Conservation (phyloP, 2,329 filamentous ascomycete species). For the Chaetomium sp. region DNA sequence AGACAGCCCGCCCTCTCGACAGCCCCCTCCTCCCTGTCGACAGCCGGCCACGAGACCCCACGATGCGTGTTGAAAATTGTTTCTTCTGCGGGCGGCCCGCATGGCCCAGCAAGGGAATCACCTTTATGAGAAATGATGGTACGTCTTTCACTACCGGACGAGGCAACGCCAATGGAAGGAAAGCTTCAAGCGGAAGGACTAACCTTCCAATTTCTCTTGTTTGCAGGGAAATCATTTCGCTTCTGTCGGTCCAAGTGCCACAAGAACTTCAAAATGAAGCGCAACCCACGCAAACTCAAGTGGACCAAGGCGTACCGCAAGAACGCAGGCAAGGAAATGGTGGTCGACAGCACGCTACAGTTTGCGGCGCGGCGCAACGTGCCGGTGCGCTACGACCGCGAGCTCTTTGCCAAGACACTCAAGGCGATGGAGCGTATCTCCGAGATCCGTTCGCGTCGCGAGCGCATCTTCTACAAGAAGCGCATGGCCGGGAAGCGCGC, state of each 20-base stretch:
- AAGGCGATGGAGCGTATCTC: constrained; percentile 85
- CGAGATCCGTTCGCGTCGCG: constrained; percentile 76
- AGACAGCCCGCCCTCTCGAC: constrained; percentile 6
- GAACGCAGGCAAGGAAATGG: constrained; percentile 78
- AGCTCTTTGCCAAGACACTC: constrained; percentile 79
- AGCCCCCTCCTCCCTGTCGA: constrained; percentile 1
- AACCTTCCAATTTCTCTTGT: no score
- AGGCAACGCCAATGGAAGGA: background rate
- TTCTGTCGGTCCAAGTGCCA: constrained; percentile 57
- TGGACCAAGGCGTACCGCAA: constrained; percentile 95
- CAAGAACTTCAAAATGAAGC: constrained; percentile 91
- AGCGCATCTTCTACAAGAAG: constrained; percentile 89
- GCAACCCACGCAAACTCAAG: constrained; percentile 91
- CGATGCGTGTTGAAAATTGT: constrained; percentile 25
- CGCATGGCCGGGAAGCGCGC: constrained; percentile 88
- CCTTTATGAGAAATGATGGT: constrained; percentile 45
- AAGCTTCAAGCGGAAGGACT: background rate
- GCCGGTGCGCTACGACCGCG: constrained; percentile 91
- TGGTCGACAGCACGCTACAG: constrained; percentile 87
- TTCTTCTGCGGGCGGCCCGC: constrained; percentile 35
- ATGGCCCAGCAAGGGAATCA: constrained; percentile 52
- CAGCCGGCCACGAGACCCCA: constrained; percentile 10
- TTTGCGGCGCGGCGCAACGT: constrained; percentile 92
- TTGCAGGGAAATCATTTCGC: constrained; percentile 41
- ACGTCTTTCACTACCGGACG: constrained; percentile 12